These are phyloP conservation scores for Diutina ranongensis DNA, from an alignment of 1,139 yeast genomes.

Conservation along the genomic window DNA sequence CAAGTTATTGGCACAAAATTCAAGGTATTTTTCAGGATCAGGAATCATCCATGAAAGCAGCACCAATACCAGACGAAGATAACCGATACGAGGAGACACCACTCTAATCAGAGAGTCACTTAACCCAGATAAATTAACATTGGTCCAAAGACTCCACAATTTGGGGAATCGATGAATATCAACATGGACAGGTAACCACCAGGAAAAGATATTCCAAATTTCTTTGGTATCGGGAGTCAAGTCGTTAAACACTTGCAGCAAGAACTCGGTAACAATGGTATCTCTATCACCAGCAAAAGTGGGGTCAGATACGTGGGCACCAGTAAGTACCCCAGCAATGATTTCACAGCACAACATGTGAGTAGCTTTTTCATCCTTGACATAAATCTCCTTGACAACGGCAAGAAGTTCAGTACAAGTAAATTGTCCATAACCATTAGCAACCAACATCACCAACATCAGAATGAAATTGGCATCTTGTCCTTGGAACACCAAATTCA, in stretches of 20 bases:
- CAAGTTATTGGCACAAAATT: conserved; percentile 37
- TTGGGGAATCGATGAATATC: conserved; percentile 60
- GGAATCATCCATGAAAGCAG: conserved; percentile 41
- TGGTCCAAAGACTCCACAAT: conserved; percentile 17
- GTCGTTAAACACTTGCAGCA: conserved; percentile 41
- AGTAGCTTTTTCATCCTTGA: conserved; percentile 49
- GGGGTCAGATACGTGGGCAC: conserved; percentile 27
- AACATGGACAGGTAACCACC: conserved; percentile 60
- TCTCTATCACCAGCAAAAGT: conserved; percentile 28
- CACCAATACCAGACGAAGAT: conserved; percentile 2
- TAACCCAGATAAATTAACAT: neutral
- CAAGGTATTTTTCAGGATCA: conserved; percentile 34
- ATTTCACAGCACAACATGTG: conserved; percentile 56
- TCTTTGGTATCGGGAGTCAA: conserved; percentile 66
- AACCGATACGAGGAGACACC: neutral
- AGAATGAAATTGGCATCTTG: conserved; percentile 45
- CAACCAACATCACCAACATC: conserved; percentile 31
- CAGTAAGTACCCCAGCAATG: conserved; percentile 43
- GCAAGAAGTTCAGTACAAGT: conserved; percentile 36
- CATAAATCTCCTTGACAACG: conserved; percentile 40
- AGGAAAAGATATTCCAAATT: conserved; percentile 69
- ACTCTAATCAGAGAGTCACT: conserved; percentile 1
- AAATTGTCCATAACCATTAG: conserved; percentile 27
- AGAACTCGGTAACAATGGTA: conserved; percentile 29
- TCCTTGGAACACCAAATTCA: conserved; percentile 49